Base-by-base conservation (phyloP, 768 basidiomycete genomes). In the Royoungia palumana region DNA sequence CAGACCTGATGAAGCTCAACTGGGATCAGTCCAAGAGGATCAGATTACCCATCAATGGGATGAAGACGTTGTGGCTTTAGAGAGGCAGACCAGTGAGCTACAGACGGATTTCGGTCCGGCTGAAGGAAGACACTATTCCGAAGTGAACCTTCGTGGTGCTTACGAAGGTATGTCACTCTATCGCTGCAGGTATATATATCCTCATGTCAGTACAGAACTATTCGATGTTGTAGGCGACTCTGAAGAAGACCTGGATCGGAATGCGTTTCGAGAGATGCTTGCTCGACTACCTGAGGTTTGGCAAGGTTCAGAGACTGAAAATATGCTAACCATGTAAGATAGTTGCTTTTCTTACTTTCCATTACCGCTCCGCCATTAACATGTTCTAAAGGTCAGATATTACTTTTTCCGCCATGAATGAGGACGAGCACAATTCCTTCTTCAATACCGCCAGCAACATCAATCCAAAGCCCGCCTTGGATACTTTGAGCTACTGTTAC, bases 291-390 rank as follows among this genome's bases (percentile, higher is more conserved):
- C 81, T 0, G 66, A 67, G 7, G 79, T 80, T 53, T 83, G 81
- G 78, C 78, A 81, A 56, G 69, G 70, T n/a, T 14, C 30, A 32
- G 30, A 32, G 14, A 51, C 71, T 1, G 81, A 83, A 34, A 70
- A 80, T 44, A 69, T 85, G 53, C 56, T 89, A 21, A 90, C 85
- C 22, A 75, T 72, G 89, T 90, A 55, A 55, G 70, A 57, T 10
- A 8, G 12, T 35, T 14, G 34, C 35, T 40, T 46, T 14, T 47
- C 35, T 14, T 47, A 35, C 11, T 28, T 28, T 28, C 27, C 27
- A 2, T 21, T 30, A 41, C 41, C 22, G 20, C 37, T 13, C 4
- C 8, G 35, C 21, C 32, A 12, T 28, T 53, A 17, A 57, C 21
- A 14, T 35, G 28, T 36, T 20, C 20, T 34, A 11, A 45, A 89